Evolutionary conservation across 495 filamentous ascomycete genomes (phyloP).

Genomic region (Ascodesmis nigricans): DNA sequence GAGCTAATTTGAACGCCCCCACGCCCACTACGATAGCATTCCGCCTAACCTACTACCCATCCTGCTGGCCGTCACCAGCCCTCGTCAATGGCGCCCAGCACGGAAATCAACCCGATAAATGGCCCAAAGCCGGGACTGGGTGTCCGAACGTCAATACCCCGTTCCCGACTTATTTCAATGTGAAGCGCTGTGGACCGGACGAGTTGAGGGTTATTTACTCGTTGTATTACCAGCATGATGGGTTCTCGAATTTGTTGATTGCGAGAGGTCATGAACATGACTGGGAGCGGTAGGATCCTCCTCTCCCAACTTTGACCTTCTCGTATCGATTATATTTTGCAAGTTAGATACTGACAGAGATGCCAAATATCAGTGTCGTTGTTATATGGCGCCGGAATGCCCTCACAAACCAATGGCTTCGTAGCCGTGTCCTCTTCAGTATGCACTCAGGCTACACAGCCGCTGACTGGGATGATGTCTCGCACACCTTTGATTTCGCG

Average conservation of each 20-base stretch:
- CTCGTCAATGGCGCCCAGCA: constrained; percentile 13
- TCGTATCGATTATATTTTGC: too few species aligned
- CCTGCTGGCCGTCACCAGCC: constrained; percentile 14
- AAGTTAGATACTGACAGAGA: background rate
- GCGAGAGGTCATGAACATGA: constrained; percentile 17
- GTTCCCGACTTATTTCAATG: constrained; percentile 19
- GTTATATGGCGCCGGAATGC: constrained; percentile 15
- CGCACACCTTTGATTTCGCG: constrained; percentile 12
- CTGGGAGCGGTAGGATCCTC: too few species aligned
- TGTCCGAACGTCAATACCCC: constrained; percentile 8
- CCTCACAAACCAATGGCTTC: constrained; percentile 6
- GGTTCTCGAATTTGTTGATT: constrained; percentile 9
- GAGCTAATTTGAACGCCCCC: too few species aligned
- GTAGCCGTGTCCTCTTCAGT: constrained; percentile 12
- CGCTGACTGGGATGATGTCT: constrained; percentile 6
- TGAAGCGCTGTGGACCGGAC: constrained; percentile 8
- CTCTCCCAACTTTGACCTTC: background rate
- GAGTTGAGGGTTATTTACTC: constrained; percentile 16
- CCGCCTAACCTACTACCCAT: background rate
- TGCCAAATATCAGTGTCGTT: constrained; percentile 15
- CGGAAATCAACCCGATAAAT: constrained; percentile 10
- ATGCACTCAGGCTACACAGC: constrained; percentile 16
- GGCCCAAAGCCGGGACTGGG: constrained; percentile 9
- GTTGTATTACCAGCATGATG: constrained; percentile 15
- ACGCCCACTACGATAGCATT: too few species aligned